Evolutionary conservation across 352 stramenopile genomes (phyloP).

Genomic region (Blastocystis sp.): DNA sequence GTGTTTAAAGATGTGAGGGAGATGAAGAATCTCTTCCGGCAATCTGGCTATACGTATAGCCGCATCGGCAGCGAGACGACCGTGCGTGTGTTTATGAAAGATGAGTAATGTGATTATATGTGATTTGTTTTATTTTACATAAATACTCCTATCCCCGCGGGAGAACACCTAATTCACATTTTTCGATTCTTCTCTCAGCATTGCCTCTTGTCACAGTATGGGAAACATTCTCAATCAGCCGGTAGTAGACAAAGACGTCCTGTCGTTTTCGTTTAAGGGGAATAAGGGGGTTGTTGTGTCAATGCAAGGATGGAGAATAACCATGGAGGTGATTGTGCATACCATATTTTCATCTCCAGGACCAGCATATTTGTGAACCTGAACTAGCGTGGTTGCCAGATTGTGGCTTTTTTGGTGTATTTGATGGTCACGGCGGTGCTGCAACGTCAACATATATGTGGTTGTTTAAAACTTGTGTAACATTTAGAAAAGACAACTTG

Average conservation of each 20-base stretch:
- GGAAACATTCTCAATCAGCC: slow-evolving; percentile 64
- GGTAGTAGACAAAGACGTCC: slow-evolving; percentile 59
- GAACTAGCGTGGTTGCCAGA: neutral
- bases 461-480: neutral
- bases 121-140: neutral
- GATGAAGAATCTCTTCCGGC: slow-evolving; percentile 17
- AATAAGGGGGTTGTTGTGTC: slow-evolving; percentile 58
- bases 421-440: slow-evolving; percentile 64
- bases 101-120: neutral
- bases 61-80: neutral
- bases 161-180: neutral
- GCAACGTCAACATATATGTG: slow-evolving; percentile 56
- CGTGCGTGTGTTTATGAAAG: slow-evolving; percentile 51
- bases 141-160: neutral
- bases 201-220: slow-evolving; percentile 23
- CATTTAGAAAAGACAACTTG: neutral
- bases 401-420: slow-evolving; percentile 64
- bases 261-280: neutral
- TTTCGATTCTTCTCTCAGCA: neutral
- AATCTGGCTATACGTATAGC: slow-evolving; percentile 39
- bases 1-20: neutral
- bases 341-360: slow-evolving; percentile 9
- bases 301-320: slow-evolving; percentile 66
- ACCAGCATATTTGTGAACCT: neutral
- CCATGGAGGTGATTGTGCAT: slow-evolving; percentile 51